phyloP scores from a whole-genome alignment of 768 basidiomycete species.

The Mycena galopus region DNA sequence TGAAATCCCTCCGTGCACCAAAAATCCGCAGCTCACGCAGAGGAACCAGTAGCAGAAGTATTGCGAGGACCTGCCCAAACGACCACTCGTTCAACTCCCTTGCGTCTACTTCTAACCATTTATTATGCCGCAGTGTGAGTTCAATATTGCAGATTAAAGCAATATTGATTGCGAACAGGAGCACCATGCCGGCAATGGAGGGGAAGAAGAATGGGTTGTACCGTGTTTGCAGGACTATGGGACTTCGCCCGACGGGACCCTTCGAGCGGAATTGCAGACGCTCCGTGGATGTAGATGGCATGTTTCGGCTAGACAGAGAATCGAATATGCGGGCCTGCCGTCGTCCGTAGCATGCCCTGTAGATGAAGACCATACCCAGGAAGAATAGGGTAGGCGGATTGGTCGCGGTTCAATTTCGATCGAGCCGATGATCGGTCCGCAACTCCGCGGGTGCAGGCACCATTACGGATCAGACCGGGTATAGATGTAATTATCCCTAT shows the following conservation, averaged over 20 bases:
- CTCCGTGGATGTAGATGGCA: neutral
- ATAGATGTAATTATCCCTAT: too few relatives aligned
- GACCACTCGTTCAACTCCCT: constrained; percentile 33
- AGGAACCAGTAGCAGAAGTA: constrained; percentile 38
- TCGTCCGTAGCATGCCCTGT: neutral
- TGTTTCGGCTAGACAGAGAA: neutral
- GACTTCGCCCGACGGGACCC: too few relatives aligned
- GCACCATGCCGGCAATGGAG: constrained; percentile 12
- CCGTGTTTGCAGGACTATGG: neutral
- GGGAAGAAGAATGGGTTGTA: constrained; percentile 17
- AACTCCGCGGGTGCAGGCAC: too few relatives aligned
- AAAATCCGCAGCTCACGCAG: constrained; percentile 30
- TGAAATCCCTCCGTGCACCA: neutral
- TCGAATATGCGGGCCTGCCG: neutral
- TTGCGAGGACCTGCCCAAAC: constrained; percentile 40
- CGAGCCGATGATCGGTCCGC: too few relatives aligned
- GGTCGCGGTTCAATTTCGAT: too few relatives aligned
- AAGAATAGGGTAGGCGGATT: too few relatives aligned
- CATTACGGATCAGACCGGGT: too few relatives aligned
- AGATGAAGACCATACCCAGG: neutral
- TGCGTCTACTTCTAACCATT: neutral
- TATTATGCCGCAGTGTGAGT: constrained; percentile 31
- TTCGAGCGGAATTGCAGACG: neutral
- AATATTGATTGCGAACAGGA: constrained; percentile 37
- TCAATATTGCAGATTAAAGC: constrained; percentile 38